Evolutionary conservation across 1,139 yeast species (phyloP).

Genomic region (Yamadazyma buinensis): DNA sequence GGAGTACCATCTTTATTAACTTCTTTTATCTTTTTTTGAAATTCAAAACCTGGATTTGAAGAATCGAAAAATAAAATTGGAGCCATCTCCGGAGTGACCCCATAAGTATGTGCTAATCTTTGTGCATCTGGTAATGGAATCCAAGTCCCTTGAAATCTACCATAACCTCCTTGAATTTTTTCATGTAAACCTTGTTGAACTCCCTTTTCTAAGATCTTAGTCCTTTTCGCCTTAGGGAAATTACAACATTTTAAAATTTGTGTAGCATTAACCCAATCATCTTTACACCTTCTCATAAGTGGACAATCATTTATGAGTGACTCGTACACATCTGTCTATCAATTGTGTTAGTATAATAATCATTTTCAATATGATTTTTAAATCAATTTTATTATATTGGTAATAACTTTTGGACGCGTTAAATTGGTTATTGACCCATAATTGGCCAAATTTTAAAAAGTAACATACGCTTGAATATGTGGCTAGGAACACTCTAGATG

Average conservation of each 20-base stretch:
- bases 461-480: slow-evolving; percentile 26
- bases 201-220: slow-evolving; percentile 87
- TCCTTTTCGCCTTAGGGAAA: slow-evolving; percentile 90
- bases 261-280: slow-evolving; percentile 98
- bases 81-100: slow-evolving; percentile 51
- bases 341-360: slow-evolving; percentile 14
- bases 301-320: slow-evolving; percentile 77
- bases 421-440: too few relatives aligned
- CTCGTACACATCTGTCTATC: slow-evolving; percentile 72
- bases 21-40: slow-evolving; percentile 47
- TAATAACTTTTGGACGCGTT: slow-evolving; percentile 5
- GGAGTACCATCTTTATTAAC: slow-evolving; percentile 41
- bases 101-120: slow-evolving; percentile 49
- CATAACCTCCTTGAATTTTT: slow-evolving; percentile 96
- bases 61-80: slow-evolving; percentile 50
- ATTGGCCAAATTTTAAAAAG: neutral
- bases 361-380: neutral
- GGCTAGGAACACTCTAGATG: slow-evolving; percentile 24
- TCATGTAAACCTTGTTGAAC: slow-evolving; percentile 86
- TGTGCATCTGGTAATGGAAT: slow-evolving; percentile 70
- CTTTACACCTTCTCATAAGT: slow-evolving; percentile 86
- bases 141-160: slow-evolving; percentile 98
- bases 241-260: slow-evolving; percentile 92
- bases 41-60: slow-evolving; percentile 43
- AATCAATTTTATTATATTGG: too few relatives aligned